Base-by-base conservation (phyloP, 805 yeast species). In the Diddensiella santjacobensis region DNA sequence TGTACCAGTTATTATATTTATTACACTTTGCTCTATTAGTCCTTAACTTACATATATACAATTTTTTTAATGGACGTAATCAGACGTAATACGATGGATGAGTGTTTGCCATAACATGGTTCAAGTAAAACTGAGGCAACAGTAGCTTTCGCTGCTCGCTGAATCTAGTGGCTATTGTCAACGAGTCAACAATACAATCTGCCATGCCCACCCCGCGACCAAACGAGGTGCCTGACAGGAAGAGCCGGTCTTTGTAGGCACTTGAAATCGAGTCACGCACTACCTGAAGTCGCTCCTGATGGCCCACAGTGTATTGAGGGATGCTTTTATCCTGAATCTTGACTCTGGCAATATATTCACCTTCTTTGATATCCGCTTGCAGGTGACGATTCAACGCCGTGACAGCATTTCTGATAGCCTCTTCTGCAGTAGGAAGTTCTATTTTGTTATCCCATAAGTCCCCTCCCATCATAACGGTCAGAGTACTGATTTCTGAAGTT, bases 401-500 rank as follows among this genome's bases (percentile, higher is more conserved):
- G 24, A 70, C 63, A 1, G 77, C 74, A 2, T 63, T 52, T 3
- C 48, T 41, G 2, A 60, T 30, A 18, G 68, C 61, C 39, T 63
- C 60, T 19, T 50, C 53, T 6, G 55, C 51, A 15, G 53, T 49
- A 18, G 61, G 59, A 20, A 52, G 63, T 44, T 66, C 68, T 26
- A 63, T 44, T 23, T 64, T 50, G 13, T 47, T 51, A 13, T 52
- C 52, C 70, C 79, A 73, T 47, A 67, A 73, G 58, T 84, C 87
- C 0, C 97, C 97, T 3, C 97, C 97, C 57, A 89, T 68, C 97
- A 91, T 91, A 22, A 87, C 75, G 0, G 99, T 93, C 47, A 90
- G 61, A 57, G 85, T 87, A 3, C 88, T 79, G 55, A 81, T 83
- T 0, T 70, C 67, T 17, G 31, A 26, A 13, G 13, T 13, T 13